A percentile compares a stretch with the other conserved stretches of the same genome.
Conservation (phyloP, 306 rosid genomes). For the Lablab purpureus region DNA sequence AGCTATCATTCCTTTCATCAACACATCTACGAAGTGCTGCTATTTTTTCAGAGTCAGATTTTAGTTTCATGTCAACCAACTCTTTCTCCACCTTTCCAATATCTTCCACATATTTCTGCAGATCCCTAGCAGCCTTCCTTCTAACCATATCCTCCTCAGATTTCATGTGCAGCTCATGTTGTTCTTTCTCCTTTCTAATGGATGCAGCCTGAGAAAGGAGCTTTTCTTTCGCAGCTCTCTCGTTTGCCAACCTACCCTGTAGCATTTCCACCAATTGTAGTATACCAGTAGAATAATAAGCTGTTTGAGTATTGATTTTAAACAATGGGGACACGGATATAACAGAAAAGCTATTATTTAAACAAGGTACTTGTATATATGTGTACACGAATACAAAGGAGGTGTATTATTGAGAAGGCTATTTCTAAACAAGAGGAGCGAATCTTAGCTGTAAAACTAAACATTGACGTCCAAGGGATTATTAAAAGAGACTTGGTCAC, state of each 20-base stretch:
- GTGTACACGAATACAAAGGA: not conserved
- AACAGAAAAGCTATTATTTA: slow-evolving; percentile 23
- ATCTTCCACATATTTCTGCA: slow-evolving; percentile 55
- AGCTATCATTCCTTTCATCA: slow-evolving; percentile 41
- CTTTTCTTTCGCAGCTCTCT: slow-evolving; percentile 55
- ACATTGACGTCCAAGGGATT: not conserved
- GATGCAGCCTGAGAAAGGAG: slow-evolving; percentile 57
- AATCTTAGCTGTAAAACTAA: not conserved
- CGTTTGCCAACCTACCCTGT: slow-evolving; percentile 63
- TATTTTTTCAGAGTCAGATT: slow-evolving; percentile 55
- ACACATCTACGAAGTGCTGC: slow-evolving; percentile 56
- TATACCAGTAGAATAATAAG: slow-evolving; percentile 24
- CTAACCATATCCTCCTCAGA: slow-evolving; percentile 56
- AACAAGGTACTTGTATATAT: slow-evolving; percentile 7
- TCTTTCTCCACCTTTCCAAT: slow-evolving; percentile 57
- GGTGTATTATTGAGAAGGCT: not conserved
- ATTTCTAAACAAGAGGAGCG: not conserved
- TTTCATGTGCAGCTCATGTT: slow-evolving; percentile 48
- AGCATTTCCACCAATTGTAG: slow-evolving; percentile 34
- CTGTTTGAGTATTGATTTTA: slow-evolving; percentile 14
- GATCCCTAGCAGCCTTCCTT: slow-evolving; percentile 56
- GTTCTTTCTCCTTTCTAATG: slow-evolving; percentile 59
- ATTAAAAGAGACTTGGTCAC: not conserved
- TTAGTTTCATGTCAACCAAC: slow-evolving; percentile 47
- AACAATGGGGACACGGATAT: slow-evolving; percentile 23